phyloP scores from a whole-genome alignment of 106 monocot species.

The Acorus gramineus region DNA sequence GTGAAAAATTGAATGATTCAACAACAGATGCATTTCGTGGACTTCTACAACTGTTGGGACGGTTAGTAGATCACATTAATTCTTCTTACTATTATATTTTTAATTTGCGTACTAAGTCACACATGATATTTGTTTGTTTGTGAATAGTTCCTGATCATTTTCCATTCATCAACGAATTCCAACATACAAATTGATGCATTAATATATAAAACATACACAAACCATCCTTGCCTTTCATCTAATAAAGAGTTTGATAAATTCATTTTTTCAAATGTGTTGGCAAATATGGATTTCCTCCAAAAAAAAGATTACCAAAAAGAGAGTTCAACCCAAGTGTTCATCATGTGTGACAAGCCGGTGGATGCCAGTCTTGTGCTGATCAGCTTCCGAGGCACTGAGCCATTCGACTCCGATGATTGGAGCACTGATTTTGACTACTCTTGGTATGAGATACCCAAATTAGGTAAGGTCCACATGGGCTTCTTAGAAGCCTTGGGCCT shows the following conservation, averaged over 20 bases:
- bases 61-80: conserved; percentile 21
- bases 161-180: too few species aligned
- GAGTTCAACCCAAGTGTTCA: conserved; percentile 44
- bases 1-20: too few species aligned
- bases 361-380: conserved; percentile 32
- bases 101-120: neutral
- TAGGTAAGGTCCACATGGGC: conserved; percentile 43
- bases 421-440: conserved; percentile 48
- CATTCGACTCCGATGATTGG: conserved; percentile 43
- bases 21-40: conserved; percentile 65
- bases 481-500: conserved; percentile 47
- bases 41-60: conserved; percentile 60
- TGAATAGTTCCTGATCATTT: neutral
- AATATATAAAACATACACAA: too few species aligned
- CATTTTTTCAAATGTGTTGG: neutral
- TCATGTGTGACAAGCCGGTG: conserved; percentile 30
- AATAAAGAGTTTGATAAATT: too few species aligned
- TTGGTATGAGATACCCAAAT: conserved; percentile 36
- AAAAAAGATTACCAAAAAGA: conserved; percentile 26
- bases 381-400: conserved; percentile 48
- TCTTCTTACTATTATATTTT: neutral
- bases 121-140: neutral
- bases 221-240: neutral
- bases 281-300: conserved; percentile 1
- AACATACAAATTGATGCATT: too few species aligned